phyloP scores from a whole-genome alignment of 495 filamentous ascomycete genomes.

The Hypoxylon fragiforme region DNA sequence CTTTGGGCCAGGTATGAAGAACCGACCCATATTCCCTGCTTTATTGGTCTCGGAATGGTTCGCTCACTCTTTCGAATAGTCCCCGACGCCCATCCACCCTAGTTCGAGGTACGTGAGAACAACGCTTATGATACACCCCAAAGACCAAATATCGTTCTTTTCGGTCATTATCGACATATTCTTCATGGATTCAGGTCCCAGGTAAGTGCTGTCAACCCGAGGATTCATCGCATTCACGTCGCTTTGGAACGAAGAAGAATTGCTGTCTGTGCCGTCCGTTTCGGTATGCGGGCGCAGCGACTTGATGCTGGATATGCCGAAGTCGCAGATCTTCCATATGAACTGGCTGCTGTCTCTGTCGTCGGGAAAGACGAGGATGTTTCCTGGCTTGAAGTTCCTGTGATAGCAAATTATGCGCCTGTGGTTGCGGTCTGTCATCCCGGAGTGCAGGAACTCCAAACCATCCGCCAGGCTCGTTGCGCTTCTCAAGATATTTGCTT shows the following conservation, averaged over 20 bases:
- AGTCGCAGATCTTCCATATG: conserved; percentile 47
- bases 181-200: conserved; percentile 38
- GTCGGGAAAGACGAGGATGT: conserved; percentile 42
- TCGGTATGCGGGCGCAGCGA: conserved; percentile 8
- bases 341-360: conserved; percentile 12
- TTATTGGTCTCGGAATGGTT: conserved; percentile 6
- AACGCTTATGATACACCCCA: conserved; percentile 44
- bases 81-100: conserved; percentile 33
- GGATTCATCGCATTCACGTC: conserved; percentile 18
- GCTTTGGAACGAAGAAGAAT: conserved; percentile 25
- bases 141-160: conserved; percentile 44
- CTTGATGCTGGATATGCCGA: conserved; percentile 46
- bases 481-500: conserved; percentile 31
- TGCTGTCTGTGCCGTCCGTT: conserved; percentile 26
- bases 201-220: conserved; percentile 36
- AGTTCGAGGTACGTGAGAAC: conserved; percentile 40
- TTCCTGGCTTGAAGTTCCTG: conserved; percentile 45
- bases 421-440: conserved; percentile 30
- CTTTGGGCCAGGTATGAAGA: too few relatives aligned
- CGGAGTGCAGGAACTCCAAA: conserved; percentile 42
- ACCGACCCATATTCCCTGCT: conserved; percentile 35
- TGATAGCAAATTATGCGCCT: conserved; percentile 43
- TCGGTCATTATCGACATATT: conserved; percentile 35
- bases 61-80: conserved; percentile 31
- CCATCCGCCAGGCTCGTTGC: conserved; percentile 40